A percentile compares a stretch with the other conserved stretches of the same genome.
Conservation (phyloP, 352 stramenopile species). For the Pythium guiyangense region DNA sequence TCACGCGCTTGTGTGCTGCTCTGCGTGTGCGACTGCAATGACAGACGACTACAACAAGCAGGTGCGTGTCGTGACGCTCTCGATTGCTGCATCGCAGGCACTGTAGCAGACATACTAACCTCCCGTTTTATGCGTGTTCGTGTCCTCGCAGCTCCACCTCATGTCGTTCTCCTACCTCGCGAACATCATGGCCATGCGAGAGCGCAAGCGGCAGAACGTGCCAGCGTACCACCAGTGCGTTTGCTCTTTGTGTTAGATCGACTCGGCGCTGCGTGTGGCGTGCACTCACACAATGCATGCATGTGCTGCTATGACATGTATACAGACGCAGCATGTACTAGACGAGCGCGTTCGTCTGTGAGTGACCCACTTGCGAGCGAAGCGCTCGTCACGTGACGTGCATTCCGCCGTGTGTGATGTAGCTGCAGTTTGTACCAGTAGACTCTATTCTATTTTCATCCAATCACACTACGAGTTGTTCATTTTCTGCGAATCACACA, state of each 20-base stretch:
- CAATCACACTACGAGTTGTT: slow-evolving; percentile 3
- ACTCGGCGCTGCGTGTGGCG: neutral
- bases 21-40: neutral
- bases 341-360: neutral
- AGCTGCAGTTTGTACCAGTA: slow-evolving; percentile 9
- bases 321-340: slow-evolving; percentile 47
- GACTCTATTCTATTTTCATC: slow-evolving; percentile 9
- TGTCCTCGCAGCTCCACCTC: slow-evolving; percentile 28
- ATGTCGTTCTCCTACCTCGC: slow-evolving; percentile 48
- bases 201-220: slow-evolving; percentile 29
- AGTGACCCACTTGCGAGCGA: neutral
- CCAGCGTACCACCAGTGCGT: slow-evolving; percentile 16
- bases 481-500: slow-evolving; percentile 8
- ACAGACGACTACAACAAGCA: slow-evolving; percentile 48
- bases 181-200: slow-evolving; percentile 47
- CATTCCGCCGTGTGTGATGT: slow-evolving; percentile 5
- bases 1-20: neutral
- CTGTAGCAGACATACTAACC: neutral
- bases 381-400: too few species aligned
- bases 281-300: neutral
- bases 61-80: slow-evolving; percentile 10
- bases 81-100: too few species aligned
- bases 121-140: neutral
- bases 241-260: neutral
- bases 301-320: neutral